phyloP scores from a whole-genome alignment of 805 yeast species.

The Candida bentonensis region DNA sequence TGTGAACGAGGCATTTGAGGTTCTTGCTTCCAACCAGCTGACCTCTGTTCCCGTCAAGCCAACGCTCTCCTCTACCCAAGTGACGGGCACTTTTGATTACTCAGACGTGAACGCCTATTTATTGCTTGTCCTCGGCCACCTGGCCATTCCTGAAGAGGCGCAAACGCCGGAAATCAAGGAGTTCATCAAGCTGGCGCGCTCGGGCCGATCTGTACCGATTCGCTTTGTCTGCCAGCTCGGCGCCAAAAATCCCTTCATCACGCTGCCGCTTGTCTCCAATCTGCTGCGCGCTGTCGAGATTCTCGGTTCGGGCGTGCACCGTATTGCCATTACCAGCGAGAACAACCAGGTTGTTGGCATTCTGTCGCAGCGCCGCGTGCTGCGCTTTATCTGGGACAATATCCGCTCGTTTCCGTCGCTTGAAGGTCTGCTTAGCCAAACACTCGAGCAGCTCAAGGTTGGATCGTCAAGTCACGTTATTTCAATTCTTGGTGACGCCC shows the following conservation, averaged over 20 bases:
- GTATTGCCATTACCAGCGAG: conserved; percentile 64
- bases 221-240: conserved; percentile 72
- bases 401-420: conserved; percentile 73
- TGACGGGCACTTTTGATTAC: conserved; percentile 66
- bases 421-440: conserved; percentile 51
- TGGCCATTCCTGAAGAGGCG: conserved; percentile 25
- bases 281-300: conserved; percentile 68
- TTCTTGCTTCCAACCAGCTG: conserved; percentile 52
- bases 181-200: conserved; percentile 50
- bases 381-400: conserved; percentile 82
- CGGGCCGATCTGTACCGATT: conserved; percentile 85
- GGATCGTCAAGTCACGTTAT: conserved; percentile 58
- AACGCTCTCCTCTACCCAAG: conserved; percentile 4
- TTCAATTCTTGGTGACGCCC: conserved; percentile 75
- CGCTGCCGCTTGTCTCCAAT: conserved; percentile 47
- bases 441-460: conserved; percentile 56
- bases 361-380: conserved; percentile 77
- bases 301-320: conserved; percentile 89
- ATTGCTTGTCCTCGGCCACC: conserved; percentile 67
- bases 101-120: conserved; percentile 80
- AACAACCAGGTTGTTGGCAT: conserved; percentile 58
- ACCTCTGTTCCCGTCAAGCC: conserved; percentile 68
- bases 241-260: conserved; percentile 78
- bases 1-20: conserved; percentile 81
- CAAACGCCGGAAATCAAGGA: conserved; percentile 21